These are phyloP conservation scores for Solanum peruvianum DNA, from an alignment of 257 asterid genomes.

Conservation along the genomic window DNA sequence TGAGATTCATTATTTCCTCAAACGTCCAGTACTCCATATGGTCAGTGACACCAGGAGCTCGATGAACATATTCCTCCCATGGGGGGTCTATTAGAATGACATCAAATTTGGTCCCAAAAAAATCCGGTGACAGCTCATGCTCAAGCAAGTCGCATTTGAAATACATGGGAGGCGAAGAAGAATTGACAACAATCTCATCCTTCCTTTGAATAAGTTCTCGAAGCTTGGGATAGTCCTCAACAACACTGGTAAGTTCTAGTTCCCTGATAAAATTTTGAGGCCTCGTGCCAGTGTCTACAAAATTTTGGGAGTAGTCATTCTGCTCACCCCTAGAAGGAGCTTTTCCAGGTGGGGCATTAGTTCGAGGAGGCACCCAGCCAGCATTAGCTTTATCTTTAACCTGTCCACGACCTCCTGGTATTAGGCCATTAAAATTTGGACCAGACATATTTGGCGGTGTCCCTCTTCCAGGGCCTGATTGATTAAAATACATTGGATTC, in stretches of 20 bases:
- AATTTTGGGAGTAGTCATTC: constrained; percentile 97
- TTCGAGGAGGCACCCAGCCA: constrained; percentile 76
- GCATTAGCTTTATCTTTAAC: constrained; percentile 61
- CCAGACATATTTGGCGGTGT: constrained; percentile 47
- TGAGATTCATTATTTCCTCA: constrained; percentile 92
- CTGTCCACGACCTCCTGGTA: constrained; percentile 50
- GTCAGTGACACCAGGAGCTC: constrained; percentile 99
- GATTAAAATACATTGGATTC: constrained; percentile 52
- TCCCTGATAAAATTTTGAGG: constrained; percentile 97
- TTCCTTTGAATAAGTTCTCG: constrained; percentile 95
- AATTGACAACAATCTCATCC: constrained; percentile 82
- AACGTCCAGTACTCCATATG: constrained; percentile 88
- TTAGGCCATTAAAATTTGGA: constrained; percentile 40
- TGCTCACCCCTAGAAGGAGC: constrained; percentile 99
- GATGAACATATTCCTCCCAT: constrained; percentile 98
- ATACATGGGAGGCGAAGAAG: constrained; percentile 87
- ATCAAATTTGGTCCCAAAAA: constrained; percentile 93
- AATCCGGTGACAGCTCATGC: constrained; percentile 75
- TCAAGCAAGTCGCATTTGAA: constrained; percentile 76
- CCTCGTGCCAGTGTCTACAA: constrained; percentile 97
- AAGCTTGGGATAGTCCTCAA: constrained; percentile 98
- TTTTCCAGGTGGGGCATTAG: constrained; percentile 66
- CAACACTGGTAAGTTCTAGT: constrained; percentile 94
- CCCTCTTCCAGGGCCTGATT: constrained; percentile 69
- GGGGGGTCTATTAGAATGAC: constrained; percentile 97